Conservation (phyloP, 2,329 filamentous ascomycete genomes). For the Colletotrichum lentis region DNA sequence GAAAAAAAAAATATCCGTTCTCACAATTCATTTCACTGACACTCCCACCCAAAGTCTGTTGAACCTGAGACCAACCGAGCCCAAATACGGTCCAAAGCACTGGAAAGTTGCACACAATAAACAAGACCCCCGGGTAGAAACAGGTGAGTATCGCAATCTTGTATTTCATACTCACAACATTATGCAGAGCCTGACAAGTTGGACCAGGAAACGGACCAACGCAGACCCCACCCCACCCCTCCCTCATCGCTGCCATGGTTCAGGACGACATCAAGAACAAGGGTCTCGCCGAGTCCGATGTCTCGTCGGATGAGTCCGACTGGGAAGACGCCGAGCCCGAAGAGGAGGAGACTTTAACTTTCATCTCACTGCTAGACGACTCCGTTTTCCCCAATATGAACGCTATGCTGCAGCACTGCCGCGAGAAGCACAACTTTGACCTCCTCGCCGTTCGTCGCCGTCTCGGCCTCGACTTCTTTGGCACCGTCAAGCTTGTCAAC, state of each 20-base stretch:
- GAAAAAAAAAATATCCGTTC: conserved; percentile 7
- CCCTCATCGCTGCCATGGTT: conserved; percentile 11
- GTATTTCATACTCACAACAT: neutral
- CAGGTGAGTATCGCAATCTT: neutral
- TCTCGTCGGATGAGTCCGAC: conserved; percentile 54
- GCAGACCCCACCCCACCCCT: neutral
- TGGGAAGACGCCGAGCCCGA: conserved; percentile 68
- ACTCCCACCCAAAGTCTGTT: neutral
- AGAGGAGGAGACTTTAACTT: conserved; percentile 65
- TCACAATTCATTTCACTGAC: neutral
- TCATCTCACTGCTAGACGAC: conserved; percentile 75
- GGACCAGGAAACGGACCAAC: neutral
- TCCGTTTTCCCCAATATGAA: conserved; percentile 69
- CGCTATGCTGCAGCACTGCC: conserved; percentile 75
- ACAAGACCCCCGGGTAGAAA: too few relatives aligned
- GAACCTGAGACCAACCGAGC: conserved; percentile 1
- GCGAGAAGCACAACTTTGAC: conserved; percentile 71
- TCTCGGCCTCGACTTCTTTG: conserved; percentile 74
- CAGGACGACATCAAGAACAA: conserved; percentile 16
- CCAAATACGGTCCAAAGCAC: neutral
- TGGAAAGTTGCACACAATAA: neutral
- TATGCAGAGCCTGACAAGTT: neutral
- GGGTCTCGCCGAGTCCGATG: conserved; percentile 24
- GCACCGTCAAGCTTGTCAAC: conserved; percentile 78
- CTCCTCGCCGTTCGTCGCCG: conserved; percentile 66